Evolutionary conservation across 768 basidiomycete genomes (phyloP), one percentile per base, ranked within the genome.

Genomic region (Russula sp.): DNA sequence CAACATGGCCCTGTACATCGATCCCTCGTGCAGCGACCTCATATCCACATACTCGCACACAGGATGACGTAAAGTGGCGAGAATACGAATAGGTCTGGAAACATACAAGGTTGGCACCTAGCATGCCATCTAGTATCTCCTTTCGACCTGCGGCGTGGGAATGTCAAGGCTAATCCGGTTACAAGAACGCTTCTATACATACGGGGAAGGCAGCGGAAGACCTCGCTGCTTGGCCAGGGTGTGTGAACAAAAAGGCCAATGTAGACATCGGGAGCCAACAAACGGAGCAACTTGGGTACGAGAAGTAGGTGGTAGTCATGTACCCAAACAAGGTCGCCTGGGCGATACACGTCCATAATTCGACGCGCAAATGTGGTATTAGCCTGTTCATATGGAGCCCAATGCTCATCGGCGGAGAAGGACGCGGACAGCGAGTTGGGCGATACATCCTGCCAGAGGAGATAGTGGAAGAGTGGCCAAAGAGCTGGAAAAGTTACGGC

Each of bases 61-160:
- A 98, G 1, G 93, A 92, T 18, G 91, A 94, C 34, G 84, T 85
- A 75, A 99, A 99, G 75, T 98, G 96, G 7, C 96, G 84, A 10
- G 89, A 86, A 77, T 97, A 96, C 3, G 93, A 94, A 74, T 96
- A 97, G 0, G 95, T 97, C 77, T 93, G 91, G 90, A 99, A 98
- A 73, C 92, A 95, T 52, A 98, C 85, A 38, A 97, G 81, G 75
- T 97, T 94, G 52, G 96, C 93, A 35, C 95, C 94, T 48, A 98
- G 87, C 92, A 99, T 97, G 41, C 96, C 97, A 65, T 98, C 93
- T 29, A 99, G 80, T 63, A 98, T 91, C 75, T 98, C 94, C 69
- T 89, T 90, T 50, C 96, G 84, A 52, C 86, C 86, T 84, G 61
- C 16, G n/a, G 16, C 18, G 7, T 10, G 46, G 52, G 25, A 18